Evolutionary conservation across 148 eudicot species (phyloP).

Genomic region (Rhododendron vialii): DNA sequence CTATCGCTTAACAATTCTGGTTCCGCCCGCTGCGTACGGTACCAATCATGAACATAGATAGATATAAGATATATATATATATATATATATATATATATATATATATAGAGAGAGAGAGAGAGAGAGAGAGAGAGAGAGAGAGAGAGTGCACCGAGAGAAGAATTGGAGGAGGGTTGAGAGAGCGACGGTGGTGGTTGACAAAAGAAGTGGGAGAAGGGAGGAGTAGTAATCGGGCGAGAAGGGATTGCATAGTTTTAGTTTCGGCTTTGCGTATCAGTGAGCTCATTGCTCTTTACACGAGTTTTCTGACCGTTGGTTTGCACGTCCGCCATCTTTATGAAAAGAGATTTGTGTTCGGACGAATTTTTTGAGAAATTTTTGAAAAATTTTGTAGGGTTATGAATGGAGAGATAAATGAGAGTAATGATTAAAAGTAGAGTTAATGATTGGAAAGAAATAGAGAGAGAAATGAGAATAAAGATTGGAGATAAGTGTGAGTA

Average conservation of each 20-base stretch:
- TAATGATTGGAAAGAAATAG: too few relatives aligned
- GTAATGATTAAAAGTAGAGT: too few relatives aligned
- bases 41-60: background rate
- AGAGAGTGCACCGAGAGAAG: constrained; percentile 10
- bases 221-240: constrained; percentile 23
- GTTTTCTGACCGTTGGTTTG: background rate
- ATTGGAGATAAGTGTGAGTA: too few relatives aligned
- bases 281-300: constrained; percentile 6
- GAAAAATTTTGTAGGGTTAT: too few relatives aligned
- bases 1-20: background rate
- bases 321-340: background rate
- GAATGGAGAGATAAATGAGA: too few relatives aligned
- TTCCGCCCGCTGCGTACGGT: background rate
- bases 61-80: background rate
- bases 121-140: constrained; percentile 16
- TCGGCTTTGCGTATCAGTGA: constrained; percentile 26
- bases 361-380: too few relatives aligned
- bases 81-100: background rate
- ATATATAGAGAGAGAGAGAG: background rate
- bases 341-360: too few relatives aligned
- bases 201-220: constrained; percentile 2
- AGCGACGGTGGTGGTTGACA: constrained; percentile 5
- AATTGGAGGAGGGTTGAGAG: constrained; percentile 9
- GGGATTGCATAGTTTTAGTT: constrained; percentile 42
- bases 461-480: too few relatives aligned